phyloP scores from a whole-genome alignment of 345 rosid species.

The Boechera retrofracta region DNA sequence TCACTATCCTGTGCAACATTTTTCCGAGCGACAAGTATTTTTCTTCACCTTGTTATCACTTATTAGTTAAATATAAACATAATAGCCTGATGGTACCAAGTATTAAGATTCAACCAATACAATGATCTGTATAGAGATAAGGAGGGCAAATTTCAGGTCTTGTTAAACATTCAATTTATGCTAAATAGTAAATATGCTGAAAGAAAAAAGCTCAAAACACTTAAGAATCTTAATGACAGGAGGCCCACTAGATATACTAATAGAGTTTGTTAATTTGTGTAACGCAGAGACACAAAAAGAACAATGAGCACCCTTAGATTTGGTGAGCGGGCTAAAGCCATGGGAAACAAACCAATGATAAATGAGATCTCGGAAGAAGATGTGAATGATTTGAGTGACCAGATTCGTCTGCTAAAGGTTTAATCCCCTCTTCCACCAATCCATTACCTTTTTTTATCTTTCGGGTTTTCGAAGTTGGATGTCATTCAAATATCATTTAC shows the following conservation, averaged over 20 bases:
- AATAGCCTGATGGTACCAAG: constrained; percentile 25
- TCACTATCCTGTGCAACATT: constrained; percentile 81
- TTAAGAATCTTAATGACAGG: constrained; percentile 20
- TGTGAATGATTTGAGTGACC: constrained; percentile 94
- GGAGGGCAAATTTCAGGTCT: not conserved
- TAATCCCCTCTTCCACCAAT: constrained; percentile 2
- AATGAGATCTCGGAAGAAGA: constrained; percentile 96
- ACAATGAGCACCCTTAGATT: constrained; percentile 84
- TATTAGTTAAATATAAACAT: constrained; percentile 17
- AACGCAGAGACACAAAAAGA: constrained; percentile 72
- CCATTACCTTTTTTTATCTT: not conserved
- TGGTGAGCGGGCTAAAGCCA: constrained; percentile 72
- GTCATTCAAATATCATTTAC: constrained; percentile 27
- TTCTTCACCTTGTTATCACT: constrained; percentile 11
- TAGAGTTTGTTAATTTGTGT: constrained; percentile 29
- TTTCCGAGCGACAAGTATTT: constrained; percentile 71
- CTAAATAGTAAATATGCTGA: not conserved
- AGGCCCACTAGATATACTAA: constrained; percentile 18
- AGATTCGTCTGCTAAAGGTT: constrained; percentile 92
- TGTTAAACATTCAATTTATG: constrained; percentile 5
- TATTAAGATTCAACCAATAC: constrained; percentile 14
- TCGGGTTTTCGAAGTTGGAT: constrained; percentile 27
- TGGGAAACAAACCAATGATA: constrained; percentile 76
- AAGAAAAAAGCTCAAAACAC: constrained; percentile 5
- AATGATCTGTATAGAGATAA: not conserved